Percentiles rank a stretch among this genome's conserved stretches.
These are phyloP conservation scores for Saccharomyces kudriavzevii DNA, from an alignment of 805 yeast genomes.

Conservation along the genomic window DNA sequence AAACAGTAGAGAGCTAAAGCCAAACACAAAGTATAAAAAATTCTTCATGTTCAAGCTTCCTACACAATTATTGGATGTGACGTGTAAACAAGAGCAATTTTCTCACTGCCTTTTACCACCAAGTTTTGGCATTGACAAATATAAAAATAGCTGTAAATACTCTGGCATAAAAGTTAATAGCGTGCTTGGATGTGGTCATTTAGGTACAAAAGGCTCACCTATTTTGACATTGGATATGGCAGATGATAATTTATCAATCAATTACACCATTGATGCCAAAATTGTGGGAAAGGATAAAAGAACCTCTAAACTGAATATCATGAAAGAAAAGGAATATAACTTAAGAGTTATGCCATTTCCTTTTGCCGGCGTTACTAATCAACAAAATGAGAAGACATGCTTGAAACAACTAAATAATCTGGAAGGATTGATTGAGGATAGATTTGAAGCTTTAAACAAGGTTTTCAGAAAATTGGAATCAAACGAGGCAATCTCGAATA, in stretches of 20 bases:
- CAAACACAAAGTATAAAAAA: slow-evolving; percentile 46
- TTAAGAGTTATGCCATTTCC: slow-evolving; percentile 37
- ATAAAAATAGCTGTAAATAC: slow-evolving; percentile 27
- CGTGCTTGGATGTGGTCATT: slow-evolving; percentile 42
- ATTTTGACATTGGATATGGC: slow-evolving; percentile 44
- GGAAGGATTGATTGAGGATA: slow-evolving; percentile 19
- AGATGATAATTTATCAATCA: slow-evolving; percentile 39
- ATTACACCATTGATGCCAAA: slow-evolving; percentile 49
- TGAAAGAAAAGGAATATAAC: slow-evolving; percentile 32
- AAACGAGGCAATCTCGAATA: slow-evolving; percentile 17
- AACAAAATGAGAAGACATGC: slow-evolving; percentile 14
- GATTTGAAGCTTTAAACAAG: slow-evolving; percentile 20
- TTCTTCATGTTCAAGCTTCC: slow-evolving; percentile 55
- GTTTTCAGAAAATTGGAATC: slow-evolving; percentile 18
- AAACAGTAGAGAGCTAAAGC: slow-evolving; percentile 40
- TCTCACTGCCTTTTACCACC: slow-evolving; percentile 36
- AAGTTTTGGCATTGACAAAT: slow-evolving; percentile 33
- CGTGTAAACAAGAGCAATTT: slow-evolving; percentile 40
- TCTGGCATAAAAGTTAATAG: slow-evolving; percentile 27
- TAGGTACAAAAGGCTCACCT: slow-evolving; percentile 46
- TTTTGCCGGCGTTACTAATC: slow-evolving; percentile 18
- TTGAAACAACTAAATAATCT: slow-evolving; percentile 20
- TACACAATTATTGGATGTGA: slow-evolving; percentile 41
- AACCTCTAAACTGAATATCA: slow-evolving; percentile 24
- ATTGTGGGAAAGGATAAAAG: slow-evolving; percentile 40